These are phyloP conservation scores for Cucurbita argyrosperma DNA, from an alignment of 306 rosid species.

Conservation along the genomic window DNA sequence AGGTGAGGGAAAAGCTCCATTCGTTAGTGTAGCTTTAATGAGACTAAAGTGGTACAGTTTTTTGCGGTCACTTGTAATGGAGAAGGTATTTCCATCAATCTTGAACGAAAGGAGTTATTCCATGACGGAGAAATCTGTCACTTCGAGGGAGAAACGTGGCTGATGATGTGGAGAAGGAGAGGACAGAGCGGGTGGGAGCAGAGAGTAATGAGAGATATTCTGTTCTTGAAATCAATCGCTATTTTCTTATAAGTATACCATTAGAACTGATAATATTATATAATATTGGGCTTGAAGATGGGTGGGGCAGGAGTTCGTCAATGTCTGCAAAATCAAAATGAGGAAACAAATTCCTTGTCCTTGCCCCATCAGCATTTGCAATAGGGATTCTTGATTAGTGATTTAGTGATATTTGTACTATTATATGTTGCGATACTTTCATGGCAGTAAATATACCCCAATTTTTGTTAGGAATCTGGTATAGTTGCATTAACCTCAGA, in stretches of 20 bases:
- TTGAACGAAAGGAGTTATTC: too few relatives aligned
- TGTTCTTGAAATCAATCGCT: too few relatives aligned
- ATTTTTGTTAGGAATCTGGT: background rate
- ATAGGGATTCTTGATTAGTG: background rate
- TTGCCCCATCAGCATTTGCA: background rate
- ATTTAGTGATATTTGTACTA: background rate
- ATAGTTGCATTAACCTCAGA: background rate
- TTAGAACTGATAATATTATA: background rate
- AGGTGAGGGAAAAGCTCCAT: too few relatives aligned
- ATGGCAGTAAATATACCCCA: background rate
- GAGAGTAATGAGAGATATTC: too few relatives aligned
- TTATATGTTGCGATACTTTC: background rate
- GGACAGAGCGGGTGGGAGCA: too few relatives aligned
- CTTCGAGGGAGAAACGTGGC: too few relatives aligned
- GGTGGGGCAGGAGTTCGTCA: background rate
- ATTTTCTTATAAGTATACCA: background rate
- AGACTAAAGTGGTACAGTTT: too few relatives aligned
- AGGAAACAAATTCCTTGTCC: background rate
- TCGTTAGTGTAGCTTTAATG: too few relatives aligned
- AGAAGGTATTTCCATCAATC: too few relatives aligned
- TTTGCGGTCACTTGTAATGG: too few relatives aligned
- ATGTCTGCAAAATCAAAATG: background rate
- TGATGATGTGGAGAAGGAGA: too few relatives aligned
- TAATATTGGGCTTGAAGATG: background rate
- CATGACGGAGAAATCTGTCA: too few relatives aligned